Evolutionary conservation across 2,329 filamentous ascomycete genomes (phyloP).

Genomic region (Diplodia corticola): DNA sequence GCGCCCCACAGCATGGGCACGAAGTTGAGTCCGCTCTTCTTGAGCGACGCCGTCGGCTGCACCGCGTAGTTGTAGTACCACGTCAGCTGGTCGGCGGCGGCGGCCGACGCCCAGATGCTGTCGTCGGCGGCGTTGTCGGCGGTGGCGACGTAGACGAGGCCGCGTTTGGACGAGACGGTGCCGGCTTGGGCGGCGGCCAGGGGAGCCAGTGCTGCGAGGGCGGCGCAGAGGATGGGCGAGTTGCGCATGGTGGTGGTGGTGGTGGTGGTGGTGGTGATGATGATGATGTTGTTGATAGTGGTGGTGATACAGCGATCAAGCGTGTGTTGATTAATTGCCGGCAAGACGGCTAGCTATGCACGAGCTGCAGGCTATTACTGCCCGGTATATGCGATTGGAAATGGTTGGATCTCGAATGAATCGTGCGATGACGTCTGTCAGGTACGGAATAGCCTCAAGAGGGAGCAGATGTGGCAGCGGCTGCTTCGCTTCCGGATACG

Average conservation of each 20-base stretch:
- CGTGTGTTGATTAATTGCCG: neutral
- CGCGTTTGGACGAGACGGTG: conserved; percentile 62
- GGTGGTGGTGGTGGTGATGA: neutral
- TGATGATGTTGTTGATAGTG: neutral
- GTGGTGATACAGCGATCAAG: neutral
- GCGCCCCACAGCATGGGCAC: conserved; percentile 80
- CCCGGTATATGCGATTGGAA: neutral
- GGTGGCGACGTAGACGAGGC: conserved; percentile 68
- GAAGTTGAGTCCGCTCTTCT: conserved; percentile 59
- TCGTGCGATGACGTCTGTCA: conserved; percentile 16
- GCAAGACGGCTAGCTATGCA: neutral
- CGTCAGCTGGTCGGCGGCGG: conserved; percentile 58
- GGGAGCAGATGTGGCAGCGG: neutral
- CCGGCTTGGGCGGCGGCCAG: conserved; percentile 27
- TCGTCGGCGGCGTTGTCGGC: conserved; percentile 60
- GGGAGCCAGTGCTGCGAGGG: neutral
- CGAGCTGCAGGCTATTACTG: neutral
- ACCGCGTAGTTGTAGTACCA: conserved; percentile 85
- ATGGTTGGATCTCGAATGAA: neutral
- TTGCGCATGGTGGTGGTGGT: neutral
- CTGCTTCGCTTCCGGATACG: conserved; percentile 7
- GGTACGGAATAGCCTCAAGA: neutral
- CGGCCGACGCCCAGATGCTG: conserved; percentile 57
- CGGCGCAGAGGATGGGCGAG: neutral
- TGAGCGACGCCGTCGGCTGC: conserved; percentile 56